These are phyloP conservation scores for Coniochaeta sp. DNA, from an alignment of 2,329 filamentous ascomycete species.

Conservation along the genomic window DNA sequence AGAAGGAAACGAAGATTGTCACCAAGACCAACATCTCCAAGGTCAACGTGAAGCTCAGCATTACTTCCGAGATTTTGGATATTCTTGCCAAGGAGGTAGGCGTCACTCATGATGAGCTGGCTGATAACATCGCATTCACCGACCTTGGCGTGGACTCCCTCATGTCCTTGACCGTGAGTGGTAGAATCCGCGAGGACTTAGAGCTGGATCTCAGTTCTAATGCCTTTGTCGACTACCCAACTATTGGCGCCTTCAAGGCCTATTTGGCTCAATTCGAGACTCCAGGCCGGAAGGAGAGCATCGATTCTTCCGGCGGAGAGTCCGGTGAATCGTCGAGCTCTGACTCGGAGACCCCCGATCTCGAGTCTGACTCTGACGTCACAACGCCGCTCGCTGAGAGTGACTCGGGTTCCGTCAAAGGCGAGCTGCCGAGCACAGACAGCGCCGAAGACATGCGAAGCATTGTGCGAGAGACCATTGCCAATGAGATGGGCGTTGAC, in stretches of 20 bases:
- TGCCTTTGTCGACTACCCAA: constrained; percentile 46
- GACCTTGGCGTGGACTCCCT: constrained; percentile 56
- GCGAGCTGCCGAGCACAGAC: constrained; percentile 26
- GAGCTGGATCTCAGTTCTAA: constrained; percentile 46
- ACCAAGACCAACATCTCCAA: constrained; percentile 37
- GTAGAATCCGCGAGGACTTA: constrained; percentile 49
- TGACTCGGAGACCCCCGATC: constrained; percentile 36
- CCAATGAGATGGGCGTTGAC: constrained; percentile 66
- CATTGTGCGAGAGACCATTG: constrained; percentile 57
- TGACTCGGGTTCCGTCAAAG: constrained; percentile 40
- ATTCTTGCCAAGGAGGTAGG: constrained; percentile 52
- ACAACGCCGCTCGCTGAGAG: constrained; percentile 48
- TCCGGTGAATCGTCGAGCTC: constrained; percentile 22
- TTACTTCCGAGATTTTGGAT: constrained; percentile 38
- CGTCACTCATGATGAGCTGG: constrained; percentile 45
- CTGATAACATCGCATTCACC: constrained; percentile 46
- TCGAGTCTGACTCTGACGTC: constrained; percentile 40
- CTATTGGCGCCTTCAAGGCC: constrained; percentile 44
- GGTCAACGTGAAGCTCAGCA: constrained; percentile 43
- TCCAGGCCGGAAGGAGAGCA: constrained; percentile 16
- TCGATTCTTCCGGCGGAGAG: constrained; percentile 19
- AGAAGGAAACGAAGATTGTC: constrained; percentile 29
- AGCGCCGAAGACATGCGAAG: constrained; percentile 37
- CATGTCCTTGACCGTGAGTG: constrained; percentile 51
- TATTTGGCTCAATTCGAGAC: constrained; percentile 32